Percentiles rank a stretch among this genome's conserved stretches.
phyloP scores from a whole-genome alignment of 768 basidiomycete species.

The Agaricus sinodeliciosus region DNA sequence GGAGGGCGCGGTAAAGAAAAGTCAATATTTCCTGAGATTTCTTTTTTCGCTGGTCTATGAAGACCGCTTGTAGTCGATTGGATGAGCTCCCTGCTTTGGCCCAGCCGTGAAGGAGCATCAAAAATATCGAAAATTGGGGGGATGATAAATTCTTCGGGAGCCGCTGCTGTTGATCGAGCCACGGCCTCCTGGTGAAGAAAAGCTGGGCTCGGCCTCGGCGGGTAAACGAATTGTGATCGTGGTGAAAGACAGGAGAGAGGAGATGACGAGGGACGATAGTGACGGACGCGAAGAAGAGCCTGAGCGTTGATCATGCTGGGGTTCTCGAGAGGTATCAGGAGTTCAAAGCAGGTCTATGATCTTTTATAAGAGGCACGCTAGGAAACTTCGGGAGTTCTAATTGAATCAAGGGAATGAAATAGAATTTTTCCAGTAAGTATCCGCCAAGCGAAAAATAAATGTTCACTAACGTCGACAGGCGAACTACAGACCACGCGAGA shows the following conservation, averaged over 20 bases:
- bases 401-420: constrained; percentile 8
- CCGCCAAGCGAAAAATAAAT: not conserved
- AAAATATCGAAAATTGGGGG: constrained; percentile 44
- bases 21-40: constrained; percentile 8
- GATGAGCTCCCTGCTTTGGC: constrained; percentile 24
- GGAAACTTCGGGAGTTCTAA: constrained; percentile 8
- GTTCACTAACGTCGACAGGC: not conserved
- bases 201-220: constrained; percentile 18
- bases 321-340: constrained; percentile 9
- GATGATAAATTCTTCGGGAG: constrained; percentile 20
- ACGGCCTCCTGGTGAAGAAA: constrained; percentile 15
- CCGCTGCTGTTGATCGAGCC: constrained; percentile 11
- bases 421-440: not conserved
- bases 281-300: constrained; percentile 14
- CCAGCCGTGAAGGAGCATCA: constrained; percentile 37
- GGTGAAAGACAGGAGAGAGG: constrained; percentile 17
- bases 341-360: not conserved
- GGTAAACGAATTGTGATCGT: constrained; percentile 17
- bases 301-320: constrained; percentile 11
- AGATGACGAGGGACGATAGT: constrained; percentile 13
- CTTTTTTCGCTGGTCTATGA: constrained; percentile 1
- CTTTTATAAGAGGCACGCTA: constrained; percentile 5
- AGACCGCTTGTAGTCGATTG: constrained; percentile 12
- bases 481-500: not conserved
- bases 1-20: constrained; percentile 16